A percentile compares a stretch with the other conserved stretches of the same genome.
phyloP scores from a whole-genome alignment of 768 basidiomycete species.

The Rhodosporidiobolus sp. region DNA sequence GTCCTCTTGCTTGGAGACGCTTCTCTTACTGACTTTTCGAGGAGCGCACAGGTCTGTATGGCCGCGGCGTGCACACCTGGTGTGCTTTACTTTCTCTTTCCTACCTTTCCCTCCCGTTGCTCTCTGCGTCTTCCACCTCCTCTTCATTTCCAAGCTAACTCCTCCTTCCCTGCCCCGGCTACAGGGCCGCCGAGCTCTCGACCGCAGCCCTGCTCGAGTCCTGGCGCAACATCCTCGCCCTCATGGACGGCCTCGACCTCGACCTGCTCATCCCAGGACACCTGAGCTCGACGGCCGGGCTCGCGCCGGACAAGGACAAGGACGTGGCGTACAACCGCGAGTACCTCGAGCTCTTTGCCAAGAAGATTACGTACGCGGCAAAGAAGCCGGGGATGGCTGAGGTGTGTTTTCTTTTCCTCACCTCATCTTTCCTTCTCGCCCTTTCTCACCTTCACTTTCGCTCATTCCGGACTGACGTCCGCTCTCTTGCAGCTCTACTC shows the following conservation, averaged over 20 bases:
- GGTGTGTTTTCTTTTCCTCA: not conserved
- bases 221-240: constrained; percentile 1
- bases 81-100: not conserved
- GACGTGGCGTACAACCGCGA: constrained; percentile 9
- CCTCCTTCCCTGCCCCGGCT: not conserved
- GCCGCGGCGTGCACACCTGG: too few species aligned
- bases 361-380: constrained; percentile 12
- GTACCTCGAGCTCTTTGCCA: constrained; percentile 12
- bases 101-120: not conserved
- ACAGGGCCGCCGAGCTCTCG: constrained; percentile 14
- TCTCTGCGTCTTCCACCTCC: not conserved
- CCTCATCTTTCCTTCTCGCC: not conserved
- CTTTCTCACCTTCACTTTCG: too few species aligned
- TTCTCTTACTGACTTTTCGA: too few species aligned
- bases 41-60: too few species aligned
- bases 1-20: not conserved
- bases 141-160: not conserved
- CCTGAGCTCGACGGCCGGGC: not conserved
- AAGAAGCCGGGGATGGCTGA: not conserved
- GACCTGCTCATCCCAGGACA: not conserved
- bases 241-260: constrained; percentile 9
- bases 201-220: constrained; percentile 3
- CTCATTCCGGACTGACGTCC: too few species aligned
- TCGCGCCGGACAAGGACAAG: not conserved
- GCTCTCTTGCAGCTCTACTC: not conserved